Evolutionary conservation across 345 rosid genomes (phyloP), one percentile per base, ranked within the genome.

Genomic region (Arabis alpina): DNA sequence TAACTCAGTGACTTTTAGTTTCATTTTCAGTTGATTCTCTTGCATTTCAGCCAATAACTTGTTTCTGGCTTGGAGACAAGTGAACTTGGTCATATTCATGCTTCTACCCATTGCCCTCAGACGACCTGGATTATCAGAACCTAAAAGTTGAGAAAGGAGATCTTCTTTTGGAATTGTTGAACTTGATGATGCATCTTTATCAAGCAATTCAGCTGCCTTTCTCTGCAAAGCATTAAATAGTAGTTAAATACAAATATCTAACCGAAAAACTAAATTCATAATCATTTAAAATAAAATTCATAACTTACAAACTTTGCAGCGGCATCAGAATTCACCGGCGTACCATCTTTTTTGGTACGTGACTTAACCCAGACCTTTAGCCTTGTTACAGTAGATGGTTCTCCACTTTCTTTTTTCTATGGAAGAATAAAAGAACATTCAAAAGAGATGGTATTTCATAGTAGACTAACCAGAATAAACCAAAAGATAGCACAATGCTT

Each of bases 31-130:
- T 24, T 65, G 59, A 0, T 51, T 51, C 6, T 50, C 27, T 51
- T 65, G 2, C 70, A 65, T 65, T 2, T 51, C 49, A 37, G 8
- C 10, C 8, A 65, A 39, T 25, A 7, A 24, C 8, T 51, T 24
- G 8, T 39, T 5, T 10, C 39, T 51, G 1, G 51, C 49, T 50
- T 65, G 36, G 39, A 65, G 51, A 51, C 70, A 51, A 4, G 49
- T 54, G 5, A 62, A 45, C 52, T 62, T 62, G 3, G 53, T 28
- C 54, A 3, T 30, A 45, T 10, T 45, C 41, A 61, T 30, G 40
- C 9, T 61, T 45, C 54, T 63, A 0, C 54, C 66, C 53, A 61
- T 44, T 28, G 14, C 41, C 27, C 66, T 44, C n/a, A 61, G 0
- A 9, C 7, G 6, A 24, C 12, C 19, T 1, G 19, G 50, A 25